phyloP scores from a whole-genome alignment of 352 stramenopile species.

The Pythium coloratum region DNA sequence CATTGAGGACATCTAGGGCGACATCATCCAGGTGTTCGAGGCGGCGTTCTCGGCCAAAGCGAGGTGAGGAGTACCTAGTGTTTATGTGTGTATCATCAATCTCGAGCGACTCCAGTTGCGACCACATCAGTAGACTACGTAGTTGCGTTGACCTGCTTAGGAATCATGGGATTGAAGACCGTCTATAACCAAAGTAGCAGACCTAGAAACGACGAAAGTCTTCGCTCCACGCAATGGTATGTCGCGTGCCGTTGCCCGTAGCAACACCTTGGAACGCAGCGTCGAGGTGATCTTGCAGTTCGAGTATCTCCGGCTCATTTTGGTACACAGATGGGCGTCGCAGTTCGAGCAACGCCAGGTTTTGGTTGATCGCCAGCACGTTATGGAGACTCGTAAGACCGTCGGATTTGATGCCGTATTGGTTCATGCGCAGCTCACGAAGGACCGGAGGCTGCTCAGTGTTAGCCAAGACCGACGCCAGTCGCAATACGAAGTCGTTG shows the following conservation, averaged over 20 bases:
- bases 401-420: neutral
- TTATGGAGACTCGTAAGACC: neutral
- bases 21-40: constrained; percentile 8
- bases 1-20: constrained; percentile 16
- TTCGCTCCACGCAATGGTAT: too few species aligned
- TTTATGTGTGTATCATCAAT: too few species aligned
- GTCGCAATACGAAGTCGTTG: neutral
- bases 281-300: neutral
- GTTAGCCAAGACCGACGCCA: neutral
- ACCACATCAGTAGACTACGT: too few species aligned
- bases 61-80: too few species aligned
- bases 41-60: neutral
- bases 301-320: neutral
- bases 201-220: too few species aligned
- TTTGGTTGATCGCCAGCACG: neutral
- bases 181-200: too few species aligned
- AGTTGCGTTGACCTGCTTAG: too few species aligned
- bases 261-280: neutral
- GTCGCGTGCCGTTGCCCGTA: too few species aligned
- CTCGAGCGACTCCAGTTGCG: too few species aligned
- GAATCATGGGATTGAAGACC: too few species aligned
- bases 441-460: neutral
- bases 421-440: neutral
- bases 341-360: neutral
- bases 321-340: too few species aligned